A percentile compares a stretch with the other conserved stretches of the same genome.
These are phyloP conservation scores for Pseudoperonospora humuli DNA, from an alignment of 352 stramenopile genomes.

Conservation along the genomic window DNA sequence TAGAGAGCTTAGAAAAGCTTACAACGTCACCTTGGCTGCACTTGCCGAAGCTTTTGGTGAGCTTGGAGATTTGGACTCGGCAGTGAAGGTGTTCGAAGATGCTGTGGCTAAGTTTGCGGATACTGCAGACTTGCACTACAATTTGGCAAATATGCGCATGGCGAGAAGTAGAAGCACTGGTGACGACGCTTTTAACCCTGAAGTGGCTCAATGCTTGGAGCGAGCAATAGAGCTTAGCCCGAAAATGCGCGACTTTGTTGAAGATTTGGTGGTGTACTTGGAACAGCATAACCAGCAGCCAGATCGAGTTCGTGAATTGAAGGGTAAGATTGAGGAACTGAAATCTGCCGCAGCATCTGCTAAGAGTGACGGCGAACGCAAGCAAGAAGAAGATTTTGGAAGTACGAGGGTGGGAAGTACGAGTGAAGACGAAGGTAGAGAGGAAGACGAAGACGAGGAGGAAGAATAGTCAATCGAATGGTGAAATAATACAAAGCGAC, in stretches of 20 bases:
- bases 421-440: slow-evolving; percentile 5
- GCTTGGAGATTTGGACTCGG: slow-evolving; percentile 41
- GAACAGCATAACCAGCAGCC: slow-evolving; percentile 17
- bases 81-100: slow-evolving; percentile 38
- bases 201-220: slow-evolving; percentile 31
- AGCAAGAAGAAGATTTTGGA: slow-evolving; percentile 6
- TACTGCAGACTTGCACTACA: slow-evolving; percentile 58
- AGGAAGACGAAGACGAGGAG: slow-evolving; percentile 2
- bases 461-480: slow-evolving; percentile 15
- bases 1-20: slow-evolving; percentile 31
- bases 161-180: slow-evolving; percentile 24
- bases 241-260: slow-evolving; percentile 39
- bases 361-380: slow-evolving; percentile 3
- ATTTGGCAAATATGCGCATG: slow-evolving; percentile 62
- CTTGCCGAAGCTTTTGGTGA: slow-evolving; percentile 49
- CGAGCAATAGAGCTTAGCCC: slow-evolving; percentile 33
- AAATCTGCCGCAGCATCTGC: background rate
- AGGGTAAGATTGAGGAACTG: slow-evolving; percentile 14
- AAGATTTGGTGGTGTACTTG: slow-evolving; percentile 40
- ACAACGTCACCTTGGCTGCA: slow-evolving; percentile 42
- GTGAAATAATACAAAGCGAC: slow-evolving; percentile 11
- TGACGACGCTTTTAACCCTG: slow-evolving; percentile 11
- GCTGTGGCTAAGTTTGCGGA: slow-evolving; percentile 27
- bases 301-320: slow-evolving; percentile 13
- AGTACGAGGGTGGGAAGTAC: slow-evolving; percentile 1